Conservation (phyloP, 1,139 yeast species). For the Nakaseomyces sp. region DNA sequence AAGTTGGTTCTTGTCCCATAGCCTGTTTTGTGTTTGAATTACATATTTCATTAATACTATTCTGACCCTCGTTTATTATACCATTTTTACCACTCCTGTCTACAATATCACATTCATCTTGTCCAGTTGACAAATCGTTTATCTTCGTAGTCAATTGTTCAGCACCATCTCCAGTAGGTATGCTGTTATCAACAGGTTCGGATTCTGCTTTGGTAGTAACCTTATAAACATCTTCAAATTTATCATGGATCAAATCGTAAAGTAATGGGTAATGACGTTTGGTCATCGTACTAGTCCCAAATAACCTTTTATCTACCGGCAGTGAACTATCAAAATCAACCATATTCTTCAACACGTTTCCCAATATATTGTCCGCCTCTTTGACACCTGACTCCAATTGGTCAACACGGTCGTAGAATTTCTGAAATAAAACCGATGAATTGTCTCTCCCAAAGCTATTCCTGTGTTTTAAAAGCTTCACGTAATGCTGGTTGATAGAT, state of each 20-base stretch:
- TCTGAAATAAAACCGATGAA: background rate
- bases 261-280: slow-evolving; percentile 6
- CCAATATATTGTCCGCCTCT: background rate
- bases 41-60: no score
- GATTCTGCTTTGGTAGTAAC: no score
- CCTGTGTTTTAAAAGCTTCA: slow-evolving; percentile 14
- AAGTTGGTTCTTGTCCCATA: no score
- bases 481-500: slow-evolving; percentile 19
- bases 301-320: background rate
- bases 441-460: background rate
- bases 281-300: background rate
- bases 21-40: no score
- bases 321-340: background rate
- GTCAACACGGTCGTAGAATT: background rate
- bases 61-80: no score
- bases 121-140: no score
- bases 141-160: no score
- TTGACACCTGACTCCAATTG: background rate
- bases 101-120: no score
- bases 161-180: no score
- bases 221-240: background rate
- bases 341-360: background rate
- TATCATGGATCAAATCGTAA: slow-evolving; percentile 4
- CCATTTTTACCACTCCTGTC: no score
- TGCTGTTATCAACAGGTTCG: no score